These are phyloP conservation scores for Salix purpurea DNA, from an alignment of 345 rosid species.

Conservation along the genomic window DNA sequence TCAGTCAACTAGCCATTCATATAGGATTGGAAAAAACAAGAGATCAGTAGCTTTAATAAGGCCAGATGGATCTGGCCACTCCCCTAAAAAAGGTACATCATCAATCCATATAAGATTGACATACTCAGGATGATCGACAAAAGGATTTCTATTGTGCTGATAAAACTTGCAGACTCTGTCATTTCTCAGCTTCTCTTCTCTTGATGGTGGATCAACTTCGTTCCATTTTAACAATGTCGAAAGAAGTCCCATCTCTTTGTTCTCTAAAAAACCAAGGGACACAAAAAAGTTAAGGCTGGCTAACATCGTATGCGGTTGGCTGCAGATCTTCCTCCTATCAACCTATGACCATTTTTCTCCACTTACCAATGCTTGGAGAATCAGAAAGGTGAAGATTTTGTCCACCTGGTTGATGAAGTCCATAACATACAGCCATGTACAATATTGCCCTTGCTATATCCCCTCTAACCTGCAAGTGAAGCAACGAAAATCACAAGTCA, in stretches of 20 bases:
- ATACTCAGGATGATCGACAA: constrained; percentile 20
- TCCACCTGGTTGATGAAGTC: constrained; percentile 15
- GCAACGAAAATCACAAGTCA: background rate
- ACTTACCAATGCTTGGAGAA: constrained; percentile 18
- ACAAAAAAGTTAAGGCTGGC: background rate
- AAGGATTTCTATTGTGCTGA: constrained; percentile 20
- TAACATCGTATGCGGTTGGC: background rate
- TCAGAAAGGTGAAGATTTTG: constrained; percentile 19
- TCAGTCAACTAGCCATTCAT: background rate
- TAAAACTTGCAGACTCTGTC: constrained; percentile 20
- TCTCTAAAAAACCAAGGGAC: background rate
- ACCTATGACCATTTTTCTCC: background rate
- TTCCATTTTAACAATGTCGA: constrained; percentile 20
- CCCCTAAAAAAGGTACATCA: no score
- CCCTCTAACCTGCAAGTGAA: constrained; percentile 20
- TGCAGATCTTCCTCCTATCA: background rate
- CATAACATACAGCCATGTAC: constrained; percentile 23
- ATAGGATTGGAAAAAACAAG: no score
- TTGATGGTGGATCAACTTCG: constrained; percentile 15
- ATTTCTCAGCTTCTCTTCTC: constrained; percentile 21
- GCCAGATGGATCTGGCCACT: background rate
- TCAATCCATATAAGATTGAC: constrained; percentile 8
- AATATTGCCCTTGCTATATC: constrained; percentile 20
- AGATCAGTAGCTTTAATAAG: background rate
- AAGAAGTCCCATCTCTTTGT: constrained; percentile 21